Evolutionary conservation across 352 stramenopile genomes (phyloP).

Genomic region (Phytophthora sojae): DNA sequence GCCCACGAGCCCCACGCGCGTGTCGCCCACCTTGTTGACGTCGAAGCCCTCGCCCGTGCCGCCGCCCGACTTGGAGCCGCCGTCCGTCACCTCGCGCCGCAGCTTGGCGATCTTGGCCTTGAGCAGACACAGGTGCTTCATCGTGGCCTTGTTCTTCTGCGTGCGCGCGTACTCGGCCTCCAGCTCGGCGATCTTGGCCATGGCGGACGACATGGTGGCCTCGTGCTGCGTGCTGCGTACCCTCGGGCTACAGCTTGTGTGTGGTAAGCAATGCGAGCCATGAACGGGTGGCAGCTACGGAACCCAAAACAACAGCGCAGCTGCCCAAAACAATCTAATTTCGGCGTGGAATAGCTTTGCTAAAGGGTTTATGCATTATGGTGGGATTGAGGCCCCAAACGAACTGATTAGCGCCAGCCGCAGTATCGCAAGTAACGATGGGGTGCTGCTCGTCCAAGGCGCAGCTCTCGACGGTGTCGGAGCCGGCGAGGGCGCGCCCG

Average conservation of each 20-base stretch:
- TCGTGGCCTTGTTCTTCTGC: slow-evolving; percentile 99
- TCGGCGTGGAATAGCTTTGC: neutral
- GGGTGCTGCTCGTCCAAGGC: slow-evolving; percentile 76
- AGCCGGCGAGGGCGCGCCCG: slow-evolving; percentile 8
- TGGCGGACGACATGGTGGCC: slow-evolving; percentile 64
- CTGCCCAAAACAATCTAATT: neutral
- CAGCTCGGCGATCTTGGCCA: slow-evolving; percentile 85
- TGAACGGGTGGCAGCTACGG: neutral
- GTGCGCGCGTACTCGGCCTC: slow-evolving; percentile 96
- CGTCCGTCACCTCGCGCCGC: slow-evolving; percentile 92
- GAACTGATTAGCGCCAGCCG: too few species aligned
- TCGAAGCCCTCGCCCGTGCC: slow-evolving; percentile 90
- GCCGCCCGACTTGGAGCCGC: slow-evolving; percentile 70
- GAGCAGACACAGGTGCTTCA: slow-evolving; percentile 98
- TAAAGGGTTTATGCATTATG: neutral
- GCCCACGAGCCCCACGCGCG: slow-evolving; percentile 97
- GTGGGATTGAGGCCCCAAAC: neutral
- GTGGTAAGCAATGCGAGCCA: neutral
- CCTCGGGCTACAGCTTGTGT: too few species aligned
- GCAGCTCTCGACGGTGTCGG: slow-evolving; percentile 45
- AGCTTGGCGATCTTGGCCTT: slow-evolving; percentile 99
- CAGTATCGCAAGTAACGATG: slow-evolving; percentile 22
- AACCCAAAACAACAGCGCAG: neutral
- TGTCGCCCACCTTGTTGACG: slow-evolving; percentile 96
- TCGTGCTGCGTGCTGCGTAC: too few species aligned